These are phyloP conservation scores for Hirsutella minnesotensis DNA, from an alignment of 2,329 filamentous ascomycete genomes.

Conservation along the genomic window DNA sequence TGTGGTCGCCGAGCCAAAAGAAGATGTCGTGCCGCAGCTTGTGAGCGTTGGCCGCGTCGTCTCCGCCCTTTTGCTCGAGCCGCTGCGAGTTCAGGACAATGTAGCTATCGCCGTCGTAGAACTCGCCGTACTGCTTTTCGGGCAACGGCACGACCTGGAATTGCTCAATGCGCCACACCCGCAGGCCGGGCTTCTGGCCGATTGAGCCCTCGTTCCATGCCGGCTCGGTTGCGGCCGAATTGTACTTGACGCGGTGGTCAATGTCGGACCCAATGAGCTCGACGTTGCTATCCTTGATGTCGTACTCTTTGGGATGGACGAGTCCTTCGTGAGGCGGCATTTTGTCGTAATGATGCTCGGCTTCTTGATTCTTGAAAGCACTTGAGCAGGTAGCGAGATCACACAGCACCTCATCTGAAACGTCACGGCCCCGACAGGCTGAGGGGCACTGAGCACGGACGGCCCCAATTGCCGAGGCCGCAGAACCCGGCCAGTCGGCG, in stretches of 20 bases:
- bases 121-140: constrained; percentile 41
- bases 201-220: constrained; percentile 52
- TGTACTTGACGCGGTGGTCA: constrained; percentile 57
- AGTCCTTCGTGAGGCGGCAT: constrained; percentile 53
- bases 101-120: constrained; percentile 58
- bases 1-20: constrained; percentile 58
- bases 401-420: not conserved
- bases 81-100: constrained; percentile 51
- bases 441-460: not conserved
- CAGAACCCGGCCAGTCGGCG: not conserved
- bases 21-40: constrained; percentile 52
- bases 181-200: constrained; percentile 40
- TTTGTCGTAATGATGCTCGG: constrained; percentile 6
- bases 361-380: too few species aligned
- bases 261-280: constrained; percentile 51
- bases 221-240: constrained; percentile 51
- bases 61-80: constrained; percentile 24
- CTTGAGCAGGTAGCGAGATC: not conserved
- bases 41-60: constrained; percentile 20
- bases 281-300: constrained; percentile 58
- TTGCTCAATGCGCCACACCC: constrained; percentile 55
- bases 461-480: not conserved
- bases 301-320: constrained; percentile 51
- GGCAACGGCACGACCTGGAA: constrained; percentile 55
- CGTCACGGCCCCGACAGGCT: not conserved